Conservation (phyloP, 768 basidiomycete species). For the Suillus cothurnatus region DNA sequence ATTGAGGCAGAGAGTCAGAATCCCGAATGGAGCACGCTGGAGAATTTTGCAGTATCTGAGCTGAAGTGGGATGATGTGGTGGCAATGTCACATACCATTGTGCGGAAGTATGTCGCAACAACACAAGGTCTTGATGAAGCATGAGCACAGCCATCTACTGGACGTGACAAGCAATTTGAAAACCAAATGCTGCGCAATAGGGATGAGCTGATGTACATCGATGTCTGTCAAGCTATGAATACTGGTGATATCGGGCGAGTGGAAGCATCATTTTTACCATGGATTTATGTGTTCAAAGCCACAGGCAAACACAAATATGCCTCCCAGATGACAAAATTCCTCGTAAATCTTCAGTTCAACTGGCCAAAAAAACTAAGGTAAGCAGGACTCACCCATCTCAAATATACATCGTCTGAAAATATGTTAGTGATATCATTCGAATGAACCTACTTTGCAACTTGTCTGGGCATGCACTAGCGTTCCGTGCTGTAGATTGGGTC, state of each 20-base stretch:
- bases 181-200: slow-evolving; percentile 24
- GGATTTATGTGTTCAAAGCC: slow-evolving; percentile 32
- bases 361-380: slow-evolving; percentile 20
- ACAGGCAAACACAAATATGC: slow-evolving; percentile 20
- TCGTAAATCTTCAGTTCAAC: slow-evolving; percentile 22
- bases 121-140: no score
- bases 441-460: slow-evolving; percentile 34
- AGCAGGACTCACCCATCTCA: no score
- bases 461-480: slow-evolving; percentile 25
- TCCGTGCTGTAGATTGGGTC: slow-evolving; percentile 34
- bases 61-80: slow-evolving; percentile 29
- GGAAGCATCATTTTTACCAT: slow-evolving; percentile 27
- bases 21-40: slow-evolving; percentile 9
- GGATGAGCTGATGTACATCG: slow-evolving; percentile 34
- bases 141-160: background rate
- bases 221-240: slow-evolving; percentile 32
- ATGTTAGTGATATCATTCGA: slow-evolving; percentile 19
- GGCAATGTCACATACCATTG: slow-evolving; percentile 26
- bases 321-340: slow-evolving; percentile 20
- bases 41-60: slow-evolving; percentile 11
- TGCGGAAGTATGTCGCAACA: slow-evolving; percentile 21
- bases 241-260: slow-evolving; percentile 36
- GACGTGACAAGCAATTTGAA: slow-evolving; percentile 22
- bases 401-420: background rate
- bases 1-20: slow-evolving; percentile 18